These are phyloP conservation scores for Polyplosphaeria fusca DNA, from an alignment of 495 filamentous ascomycete species.

Conservation along the genomic window DNA sequence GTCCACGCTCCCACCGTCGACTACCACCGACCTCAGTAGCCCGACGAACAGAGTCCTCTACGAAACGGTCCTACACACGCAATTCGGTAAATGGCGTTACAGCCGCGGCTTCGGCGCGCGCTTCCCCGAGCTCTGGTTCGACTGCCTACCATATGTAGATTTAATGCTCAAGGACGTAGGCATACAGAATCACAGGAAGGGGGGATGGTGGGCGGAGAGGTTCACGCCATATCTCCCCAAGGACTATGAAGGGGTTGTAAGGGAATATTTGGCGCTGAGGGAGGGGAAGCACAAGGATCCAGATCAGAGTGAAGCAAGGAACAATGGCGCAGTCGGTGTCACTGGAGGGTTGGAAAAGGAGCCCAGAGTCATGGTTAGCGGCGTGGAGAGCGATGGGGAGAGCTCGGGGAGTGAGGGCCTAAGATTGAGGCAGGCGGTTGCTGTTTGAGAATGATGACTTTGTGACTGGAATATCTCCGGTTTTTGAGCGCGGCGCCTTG, in stretches of 20 bases:
- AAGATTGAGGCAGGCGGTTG: too few species aligned
- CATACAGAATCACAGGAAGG: constrained; percentile 46
- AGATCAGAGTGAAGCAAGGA: too few species aligned
- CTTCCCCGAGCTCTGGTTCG: constrained; percentile 72
- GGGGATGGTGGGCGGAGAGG: constrained; percentile 40
- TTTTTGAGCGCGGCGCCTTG: too few species aligned
- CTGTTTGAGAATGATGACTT: too few species aligned
- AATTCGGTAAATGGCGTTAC: constrained; percentile 68
- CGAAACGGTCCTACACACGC: constrained; percentile 62
- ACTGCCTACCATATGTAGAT: constrained; percentile 75
- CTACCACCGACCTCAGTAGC: constrained; percentile 4
- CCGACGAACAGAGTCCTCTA: constrained; percentile 37
- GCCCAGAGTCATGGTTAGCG: too few species aligned
- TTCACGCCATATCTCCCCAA: constrained; percentile 41
- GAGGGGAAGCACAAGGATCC: background rate
- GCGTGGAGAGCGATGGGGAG: too few species aligned
- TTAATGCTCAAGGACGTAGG: constrained; percentile 66
- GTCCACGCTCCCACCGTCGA: background rate
- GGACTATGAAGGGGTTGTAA: constrained; percentile 43
- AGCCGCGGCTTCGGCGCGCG: constrained; percentile 61
- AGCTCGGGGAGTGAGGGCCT: too few species aligned
- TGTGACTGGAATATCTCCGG: too few species aligned
- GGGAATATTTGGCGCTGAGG: constrained; percentile 32
- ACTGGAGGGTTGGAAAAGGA: too few species aligned
- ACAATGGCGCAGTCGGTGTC: too few species aligned